phyloP scores from a whole-genome alignment of 768 basidiomycete species.

The Serendipita indica region DNA sequence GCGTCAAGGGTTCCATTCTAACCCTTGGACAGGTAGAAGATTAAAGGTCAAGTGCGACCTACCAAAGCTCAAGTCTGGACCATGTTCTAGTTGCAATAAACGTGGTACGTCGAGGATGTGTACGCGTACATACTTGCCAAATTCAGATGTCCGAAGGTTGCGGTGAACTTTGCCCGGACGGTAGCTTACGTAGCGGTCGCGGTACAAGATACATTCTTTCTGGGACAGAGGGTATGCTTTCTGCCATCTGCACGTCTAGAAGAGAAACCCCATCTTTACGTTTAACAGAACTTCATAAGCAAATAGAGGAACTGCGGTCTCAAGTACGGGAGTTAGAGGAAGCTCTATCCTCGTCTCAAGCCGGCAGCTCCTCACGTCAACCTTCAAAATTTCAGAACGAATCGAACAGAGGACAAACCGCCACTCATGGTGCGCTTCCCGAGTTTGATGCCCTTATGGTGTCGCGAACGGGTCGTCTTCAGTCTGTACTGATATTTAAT shows the following conservation, averaged over 20 bases:
- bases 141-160: background rate
- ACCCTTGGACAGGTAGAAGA: background rate
- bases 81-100: slow-evolving; percentile 5
- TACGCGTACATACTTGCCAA: background rate
- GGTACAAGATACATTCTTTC: slow-evolving; percentile 3
- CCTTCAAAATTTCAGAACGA: background rate
- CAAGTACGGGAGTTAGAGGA: slow-evolving; percentile 2
- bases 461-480: background rate
- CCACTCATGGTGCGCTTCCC: background rate
- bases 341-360: background rate
- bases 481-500: background rate
- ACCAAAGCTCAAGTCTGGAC: background rate
- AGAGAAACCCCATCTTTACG: background rate
- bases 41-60: background rate
- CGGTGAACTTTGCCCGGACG: background rate
- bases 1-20: background rate
- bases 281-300: background rate
- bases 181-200: background rate
- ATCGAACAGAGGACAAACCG: background rate
- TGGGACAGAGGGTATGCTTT: background rate
- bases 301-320: background rate
- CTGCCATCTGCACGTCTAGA: background rate
- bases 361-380: background rate
- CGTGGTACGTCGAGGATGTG: background rate
- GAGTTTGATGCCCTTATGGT: slow-evolving; percentile 3